Evolutionary conservation across 768 basidiomycete genomes (phyloP), one percentile per base, ranked within the genome.

Genomic region (Cystoderma amianthinum): DNA sequence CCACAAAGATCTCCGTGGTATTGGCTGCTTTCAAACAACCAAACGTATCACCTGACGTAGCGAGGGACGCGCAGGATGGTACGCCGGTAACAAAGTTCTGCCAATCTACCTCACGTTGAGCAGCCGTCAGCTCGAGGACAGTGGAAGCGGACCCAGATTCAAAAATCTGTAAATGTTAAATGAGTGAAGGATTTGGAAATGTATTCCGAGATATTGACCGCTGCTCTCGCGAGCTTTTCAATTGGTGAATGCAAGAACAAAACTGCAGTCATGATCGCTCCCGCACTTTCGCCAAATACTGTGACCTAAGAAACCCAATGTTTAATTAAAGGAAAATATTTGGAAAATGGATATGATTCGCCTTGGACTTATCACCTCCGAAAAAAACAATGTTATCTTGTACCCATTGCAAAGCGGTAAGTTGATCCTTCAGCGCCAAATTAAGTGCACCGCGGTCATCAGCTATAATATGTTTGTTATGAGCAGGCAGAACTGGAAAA

Each of bases 351-450:
- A n/a, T n/a, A n/a, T n/a, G 13, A 10, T 4, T 9, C 5, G 68
- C 69, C 57, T 70, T 66, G 9, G n/a, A 50, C n/a, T 61, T 61
- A 49, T 72, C 75, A n/a, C 80, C 81, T 9, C 83, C 82, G 46
- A 84, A 85, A 0, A 56, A 54, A 12, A 48, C 62, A 33, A 84
- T 80, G 48, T 85, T 74, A 17, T 65, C 55, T 48, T 82, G 76
- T 0, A 84, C 69, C 82, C 74, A 78, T 46, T 64, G 47, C 7
- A 76, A 51, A 1, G 72, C 74, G 21, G 61, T 44, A 12, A 65
- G 48, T 48, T 72, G 65, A 46, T 78, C 75, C 21, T 58, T 62
- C 16, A 77, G 56, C 1, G 63, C 74, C 20, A 76, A 58, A 47
- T 74, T 75, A 6, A 72, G 57, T 1, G 64, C 62, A 7, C 58